Evolutionary conservation across 495 filamentous ascomycete genomes (phyloP), one percentile per base, ranked within the genome.

Genomic region (Amorphotheca resinae): DNA sequence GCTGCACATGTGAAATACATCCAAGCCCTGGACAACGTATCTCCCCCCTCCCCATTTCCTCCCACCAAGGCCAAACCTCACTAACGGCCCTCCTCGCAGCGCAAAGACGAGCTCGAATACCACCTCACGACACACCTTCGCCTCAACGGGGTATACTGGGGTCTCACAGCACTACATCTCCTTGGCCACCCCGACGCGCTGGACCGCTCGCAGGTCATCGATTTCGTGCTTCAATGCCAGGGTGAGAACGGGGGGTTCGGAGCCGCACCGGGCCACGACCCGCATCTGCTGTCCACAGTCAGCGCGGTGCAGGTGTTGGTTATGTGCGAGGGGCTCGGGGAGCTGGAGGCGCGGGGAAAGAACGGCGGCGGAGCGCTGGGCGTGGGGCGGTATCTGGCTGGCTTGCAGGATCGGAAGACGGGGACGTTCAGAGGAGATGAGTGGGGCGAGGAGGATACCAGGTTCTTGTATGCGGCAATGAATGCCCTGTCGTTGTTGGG

Each of bases 61-160:
- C 23, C 12, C 22, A 11, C 9, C 22, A 3, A 39, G 18, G 56
- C 28, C 37, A 32, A 32, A 41, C 38, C 21, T 25, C 49, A 2
- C 21, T 12, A 9, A 15, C 12, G 12, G 25, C 25, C 12, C 31
- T 33, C 4, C 12, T 55, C 51, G 59, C 65, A 85, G 79, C 73
- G 82, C 49, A 84, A 81, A 64, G 87, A 95, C 64, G 86, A 93
- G 58, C 76, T 94, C 45, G 87, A 95, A 59, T 96, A 96, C 64
- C 93, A 87, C 79, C 72, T 95, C 50, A 96, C 93, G 4, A 87
- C 95, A 62, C 91, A 98, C 56, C 76, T 98, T 41, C 84, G 91
- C 35, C 68, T 96, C 23, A 94, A 87, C 57, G 91, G 91, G 23
- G 72, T 96, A 26, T 98, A 98, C 63, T 98, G 91, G 91, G 91